A percentile compares a stretch with the other conserved stretches of the same genome.
These are phyloP conservation scores for Trichoderma sp. DNA, from an alignment of 2,329 filamentous ascomycete genomes.

Conservation along the genomic window DNA sequence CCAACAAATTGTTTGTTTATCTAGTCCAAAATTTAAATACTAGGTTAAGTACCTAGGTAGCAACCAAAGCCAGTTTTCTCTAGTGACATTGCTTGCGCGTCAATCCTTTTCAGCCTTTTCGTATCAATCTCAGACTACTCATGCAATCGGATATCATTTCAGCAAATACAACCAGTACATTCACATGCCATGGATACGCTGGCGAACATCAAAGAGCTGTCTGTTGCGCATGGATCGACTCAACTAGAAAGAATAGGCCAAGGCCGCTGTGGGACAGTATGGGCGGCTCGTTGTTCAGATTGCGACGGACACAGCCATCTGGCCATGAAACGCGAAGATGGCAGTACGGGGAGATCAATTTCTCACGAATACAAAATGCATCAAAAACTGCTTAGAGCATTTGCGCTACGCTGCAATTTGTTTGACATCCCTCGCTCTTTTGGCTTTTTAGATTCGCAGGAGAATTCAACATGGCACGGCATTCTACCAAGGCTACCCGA, in stretches of 20 bases:
- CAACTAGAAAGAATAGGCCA: slow-evolving; percentile 31
- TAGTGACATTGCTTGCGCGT: not conserved
- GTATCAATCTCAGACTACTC: not conserved
- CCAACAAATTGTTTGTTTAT: not conserved
- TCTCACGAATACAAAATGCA: slow-evolving; percentile 32
- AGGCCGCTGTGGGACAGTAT: slow-evolving; percentile 29
- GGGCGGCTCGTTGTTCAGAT: slow-evolving; percentile 15
- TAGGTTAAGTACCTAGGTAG: not conserved
- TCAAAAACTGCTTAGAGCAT: not conserved
- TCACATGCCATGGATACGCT: not conserved
- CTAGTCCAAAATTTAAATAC: not conserved
- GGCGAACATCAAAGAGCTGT: not conserved
- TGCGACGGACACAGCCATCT: not conserved
- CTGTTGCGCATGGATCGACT: not conserved
- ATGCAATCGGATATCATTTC: not conserved
- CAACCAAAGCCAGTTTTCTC: not conserved
- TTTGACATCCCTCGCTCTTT: slow-evolving; percentile 11
- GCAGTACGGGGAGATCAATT: slow-evolving; percentile 28
- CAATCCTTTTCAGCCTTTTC: not conserved
- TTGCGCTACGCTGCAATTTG: not conserved
- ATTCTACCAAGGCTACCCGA: slow-evolving; percentile 33
- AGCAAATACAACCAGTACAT: not conserved
- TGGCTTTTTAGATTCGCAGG: slow-evolving; percentile 5
- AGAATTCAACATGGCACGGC: slow-evolving; percentile 25
- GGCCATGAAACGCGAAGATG: slow-evolving; percentile 33